Evolutionary conservation across 2,329 filamentous ascomycete genomes (phyloP).

Genomic region (Graphiopsis chlorocephala): DNA sequence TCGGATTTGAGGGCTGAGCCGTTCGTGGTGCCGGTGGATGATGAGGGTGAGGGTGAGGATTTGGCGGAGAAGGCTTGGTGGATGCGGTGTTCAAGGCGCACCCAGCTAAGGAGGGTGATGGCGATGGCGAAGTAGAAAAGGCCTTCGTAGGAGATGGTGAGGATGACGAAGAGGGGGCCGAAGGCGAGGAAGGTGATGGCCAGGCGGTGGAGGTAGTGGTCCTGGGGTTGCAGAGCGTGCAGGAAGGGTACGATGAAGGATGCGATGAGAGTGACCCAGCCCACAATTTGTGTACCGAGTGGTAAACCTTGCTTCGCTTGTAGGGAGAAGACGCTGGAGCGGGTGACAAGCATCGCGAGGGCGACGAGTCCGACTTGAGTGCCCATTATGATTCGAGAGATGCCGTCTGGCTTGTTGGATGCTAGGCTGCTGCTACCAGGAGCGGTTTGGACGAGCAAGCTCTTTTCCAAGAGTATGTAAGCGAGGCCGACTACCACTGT

Average conservation of each 20-base stretch:
- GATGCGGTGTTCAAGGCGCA: slow-evolving; percentile 81
- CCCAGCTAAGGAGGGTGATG: slow-evolving; percentile 79
- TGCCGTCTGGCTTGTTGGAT: slow-evolving; percentile 37
- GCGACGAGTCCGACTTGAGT: slow-evolving; percentile 75
- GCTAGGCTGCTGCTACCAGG: slow-evolving; percentile 31
- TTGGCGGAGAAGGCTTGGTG: slow-evolving; percentile 40
- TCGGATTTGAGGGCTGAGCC: slow-evolving; percentile 19
- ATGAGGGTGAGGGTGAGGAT: background rate
- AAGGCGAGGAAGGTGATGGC: slow-evolving; percentile 89
- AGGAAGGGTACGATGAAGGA: slow-evolving; percentile 77
- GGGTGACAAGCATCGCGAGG: slow-evolving; percentile 80
- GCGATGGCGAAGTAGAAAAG: slow-evolving; percentile 93
- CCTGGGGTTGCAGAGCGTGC: slow-evolving; percentile 77
- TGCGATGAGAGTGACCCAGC: slow-evolving; percentile 71
- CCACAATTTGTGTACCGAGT: slow-evolving; percentile 80
- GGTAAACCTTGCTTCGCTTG: slow-evolving; percentile 84
- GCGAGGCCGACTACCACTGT: slow-evolving; percentile 74
- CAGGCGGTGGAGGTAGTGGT: slow-evolving; percentile 85
- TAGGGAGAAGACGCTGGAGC: slow-evolving; percentile 78
- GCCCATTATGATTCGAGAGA: slow-evolving; percentile 62
- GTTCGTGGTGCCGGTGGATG: background rate
- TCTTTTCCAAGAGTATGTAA: slow-evolving; percentile 79
- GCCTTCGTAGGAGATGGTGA: slow-evolving; percentile 96
- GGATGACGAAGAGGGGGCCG: slow-evolving; percentile 88
- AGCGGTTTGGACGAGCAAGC: slow-evolving; percentile 47